Percentiles rank a stretch among this genome's conserved stretches.
Evolutionary conservation across 2,329 filamentous ascomycete species (phyloP).

Genomic region (Fusarium newnesense): DNA sequence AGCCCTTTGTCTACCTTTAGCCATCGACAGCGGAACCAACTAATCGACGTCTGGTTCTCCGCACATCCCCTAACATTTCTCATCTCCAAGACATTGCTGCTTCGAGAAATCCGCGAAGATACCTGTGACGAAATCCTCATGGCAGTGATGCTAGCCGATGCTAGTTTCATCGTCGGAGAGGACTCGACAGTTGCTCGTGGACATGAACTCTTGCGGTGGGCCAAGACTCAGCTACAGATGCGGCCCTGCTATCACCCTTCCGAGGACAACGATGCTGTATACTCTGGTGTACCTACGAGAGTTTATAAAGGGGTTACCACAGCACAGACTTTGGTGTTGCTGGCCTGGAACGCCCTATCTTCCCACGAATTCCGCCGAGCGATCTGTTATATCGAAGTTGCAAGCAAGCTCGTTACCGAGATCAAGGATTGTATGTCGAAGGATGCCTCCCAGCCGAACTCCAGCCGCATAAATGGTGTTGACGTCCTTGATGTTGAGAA

Average conservation of each 20-base stretch:
- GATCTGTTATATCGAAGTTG: constrained; percentile 50
- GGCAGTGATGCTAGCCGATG: constrained; percentile 53
- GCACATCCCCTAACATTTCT: constrained; percentile 53
- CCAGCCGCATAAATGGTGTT: constrained; percentile 54
- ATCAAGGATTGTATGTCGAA: constrained; percentile 47
- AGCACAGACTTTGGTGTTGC: constrained; percentile 48
- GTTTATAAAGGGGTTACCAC: constrained; percentile 48
- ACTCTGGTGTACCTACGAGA: constrained; percentile 47
- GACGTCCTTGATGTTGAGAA: constrained; percentile 54
- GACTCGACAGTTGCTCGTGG: constrained; percentile 43
- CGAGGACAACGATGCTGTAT: constrained; percentile 34
- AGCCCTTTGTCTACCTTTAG: constrained; percentile 47
- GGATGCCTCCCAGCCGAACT: constrained; percentile 42
- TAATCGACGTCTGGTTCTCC: constrained; percentile 56
- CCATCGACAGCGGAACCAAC: constrained; percentile 47
- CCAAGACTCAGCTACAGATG: constrained; percentile 46
- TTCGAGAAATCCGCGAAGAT: constrained; percentile 51
- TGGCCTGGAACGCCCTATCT: constrained; percentile 52
- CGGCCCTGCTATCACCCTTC: constrained; percentile 38
- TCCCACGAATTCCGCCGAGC: constrained; percentile 47
- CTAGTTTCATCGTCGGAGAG: constrained; percentile 49
- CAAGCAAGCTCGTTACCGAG: constrained; percentile 45
- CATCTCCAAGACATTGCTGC: constrained; percentile 54
- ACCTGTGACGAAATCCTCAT: constrained; percentile 53
- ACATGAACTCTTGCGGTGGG: constrained; percentile 49